Evolutionary conservation across 2,329 filamentous ascomycete genomes (phyloP).

Genomic region (Cladophialophora carrionii): DNA sequence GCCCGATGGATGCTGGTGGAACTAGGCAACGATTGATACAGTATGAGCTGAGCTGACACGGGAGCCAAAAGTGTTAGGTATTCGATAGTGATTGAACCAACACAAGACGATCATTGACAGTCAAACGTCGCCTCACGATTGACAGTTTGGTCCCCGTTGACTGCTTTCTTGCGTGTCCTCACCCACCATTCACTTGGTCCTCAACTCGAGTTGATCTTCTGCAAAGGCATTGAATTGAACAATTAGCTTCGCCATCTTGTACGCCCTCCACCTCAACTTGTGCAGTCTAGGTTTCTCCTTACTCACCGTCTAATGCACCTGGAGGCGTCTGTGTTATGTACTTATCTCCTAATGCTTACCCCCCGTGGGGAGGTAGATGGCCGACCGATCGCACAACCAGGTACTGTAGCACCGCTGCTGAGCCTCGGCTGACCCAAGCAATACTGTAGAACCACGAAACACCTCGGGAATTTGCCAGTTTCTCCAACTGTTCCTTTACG

Average conservation of each 20-base stretch:
- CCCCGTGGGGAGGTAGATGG: too few species aligned
- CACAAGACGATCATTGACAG: constrained; percentile 12
- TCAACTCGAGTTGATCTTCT: neutral
- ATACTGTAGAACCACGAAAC: too few species aligned
- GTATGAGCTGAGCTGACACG: constrained; percentile 19
- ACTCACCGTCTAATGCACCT: neutral
- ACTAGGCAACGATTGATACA: constrained; percentile 21
- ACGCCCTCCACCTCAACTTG: neutral
- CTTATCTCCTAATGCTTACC: too few species aligned
- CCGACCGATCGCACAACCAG: neutral
- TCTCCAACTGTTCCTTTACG: too few species aligned
- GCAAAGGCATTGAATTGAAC: neutral
- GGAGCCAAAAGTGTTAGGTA: neutral
- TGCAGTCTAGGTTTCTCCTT: neutral
- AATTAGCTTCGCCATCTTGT: neutral
- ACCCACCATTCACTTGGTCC: neutral
- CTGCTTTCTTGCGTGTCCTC: neutral
- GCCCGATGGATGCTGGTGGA: neutral
- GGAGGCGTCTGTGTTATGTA: too few species aligned
- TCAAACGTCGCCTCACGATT: neutral
- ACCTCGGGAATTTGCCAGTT: too few species aligned
- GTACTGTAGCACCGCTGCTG: neutral
- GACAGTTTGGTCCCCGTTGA: neutral
- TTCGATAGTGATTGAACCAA: constrained; percentile 9
- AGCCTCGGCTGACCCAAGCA: too few species aligned